These are phyloP conservation scores for Populus hybrid DNA, from an alignment of 441 rosid species.

Conservation along the genomic window DNA sequence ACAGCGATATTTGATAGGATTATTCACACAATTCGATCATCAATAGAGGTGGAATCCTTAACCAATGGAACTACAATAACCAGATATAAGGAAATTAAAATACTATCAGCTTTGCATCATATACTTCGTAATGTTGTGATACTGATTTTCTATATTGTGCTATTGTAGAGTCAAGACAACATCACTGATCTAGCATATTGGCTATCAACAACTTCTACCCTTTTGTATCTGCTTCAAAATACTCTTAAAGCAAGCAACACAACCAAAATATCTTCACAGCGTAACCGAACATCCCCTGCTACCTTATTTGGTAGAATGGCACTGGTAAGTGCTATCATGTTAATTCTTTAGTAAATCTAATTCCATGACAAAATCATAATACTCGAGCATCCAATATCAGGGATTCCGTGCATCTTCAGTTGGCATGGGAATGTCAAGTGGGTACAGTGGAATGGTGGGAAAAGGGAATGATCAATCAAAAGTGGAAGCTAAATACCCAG, in stretches of 20 bases:
- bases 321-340: slow-evolving; percentile 43
- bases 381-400: slow-evolving; percentile 29
- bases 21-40: slow-evolving; percentile 50
- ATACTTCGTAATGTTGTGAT: neutral
- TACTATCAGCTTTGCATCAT: neutral
- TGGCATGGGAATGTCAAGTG: slow-evolving; percentile 44
- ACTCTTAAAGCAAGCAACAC: slow-evolving; percentile 56
- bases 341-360: slow-evolving; percentile 11
- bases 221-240: slow-evolving; percentile 58
- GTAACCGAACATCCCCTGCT: slow-evolving; percentile 38
- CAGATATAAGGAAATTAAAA: neutral
- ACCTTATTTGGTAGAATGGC: slow-evolving; percentile 50
- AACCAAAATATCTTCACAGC: slow-evolving; percentile 33
- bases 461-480: slow-evolving; percentile 39
- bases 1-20: slow-evolving; percentile 61
- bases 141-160: neutral
- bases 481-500: slow-evolving; percentile 81
- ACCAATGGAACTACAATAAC: slow-evolving; percentile 7
- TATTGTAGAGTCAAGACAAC: slow-evolving; percentile 46
- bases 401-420: slow-evolving; percentile 46
- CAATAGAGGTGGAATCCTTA: slow-evolving; percentile 44
- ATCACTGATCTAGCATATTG: slow-evolving; percentile 53
- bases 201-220: slow-evolving; percentile 68
- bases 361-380: neutral
- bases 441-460: slow-evolving; percentile 54